Evolutionary conservation across 1,139 yeast genomes (phyloP).

Genomic region (Candida sanyaensis): DNA sequence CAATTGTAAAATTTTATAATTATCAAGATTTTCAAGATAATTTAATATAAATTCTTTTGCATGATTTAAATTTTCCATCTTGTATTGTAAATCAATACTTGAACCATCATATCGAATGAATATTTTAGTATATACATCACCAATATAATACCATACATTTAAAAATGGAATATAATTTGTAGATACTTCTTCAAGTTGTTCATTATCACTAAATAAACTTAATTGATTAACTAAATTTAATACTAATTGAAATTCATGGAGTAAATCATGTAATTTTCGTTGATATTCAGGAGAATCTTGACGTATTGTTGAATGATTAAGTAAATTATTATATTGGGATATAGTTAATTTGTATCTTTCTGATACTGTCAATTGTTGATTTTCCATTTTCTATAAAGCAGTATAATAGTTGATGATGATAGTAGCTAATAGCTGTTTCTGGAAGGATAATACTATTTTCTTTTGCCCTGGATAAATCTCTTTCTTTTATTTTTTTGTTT

Average conservation of each 20-base stretch:
- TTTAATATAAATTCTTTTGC: conserved; percentile 45
- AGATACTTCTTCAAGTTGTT: conserved; percentile 55
- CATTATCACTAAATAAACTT: conserved; percentile 63
- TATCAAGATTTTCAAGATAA: conserved; percentile 41
- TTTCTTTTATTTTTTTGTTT: too few species aligned
- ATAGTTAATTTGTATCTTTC: conserved; percentile 21
- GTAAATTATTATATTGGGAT: conserved; percentile 10
- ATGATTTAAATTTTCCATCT: conserved; percentile 41
- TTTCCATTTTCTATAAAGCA: background rate
- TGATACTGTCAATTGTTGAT: conserved; percentile 19
- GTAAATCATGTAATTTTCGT: conserved; percentile 17
- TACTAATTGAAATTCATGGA: conserved; percentile 31
- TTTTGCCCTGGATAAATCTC: too few species aligned
- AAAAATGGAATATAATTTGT: conserved; percentile 58
- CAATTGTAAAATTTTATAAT: conserved; percentile 42
- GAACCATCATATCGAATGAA: conserved; percentile 11
- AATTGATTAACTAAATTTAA: conserved; percentile 27
- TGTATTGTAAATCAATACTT: conserved; percentile 22
- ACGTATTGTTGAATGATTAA: conserved; percentile 16
- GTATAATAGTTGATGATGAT: too few species aligned
- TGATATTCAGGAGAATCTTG: conserved; percentile 33
- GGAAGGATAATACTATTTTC: too few species aligned
- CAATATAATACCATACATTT: conserved; percentile 54
- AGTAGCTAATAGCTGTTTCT: too few species aligned
- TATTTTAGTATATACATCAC: conserved; percentile 25